phyloP scores from a whole-genome alignment of 805 yeast genomes.

The Sungouiella blattae region DNA sequence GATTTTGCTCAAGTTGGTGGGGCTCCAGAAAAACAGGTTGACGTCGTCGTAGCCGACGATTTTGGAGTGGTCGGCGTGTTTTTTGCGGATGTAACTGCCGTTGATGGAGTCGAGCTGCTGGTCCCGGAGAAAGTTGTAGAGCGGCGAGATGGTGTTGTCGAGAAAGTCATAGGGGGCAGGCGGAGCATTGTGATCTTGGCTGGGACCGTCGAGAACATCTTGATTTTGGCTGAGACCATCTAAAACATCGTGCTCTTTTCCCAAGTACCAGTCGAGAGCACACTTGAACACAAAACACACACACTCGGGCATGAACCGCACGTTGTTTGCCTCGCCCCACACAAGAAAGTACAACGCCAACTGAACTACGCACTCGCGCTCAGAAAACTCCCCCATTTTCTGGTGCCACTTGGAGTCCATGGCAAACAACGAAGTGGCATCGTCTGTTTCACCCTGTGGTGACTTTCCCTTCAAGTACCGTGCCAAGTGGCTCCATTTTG shows the following conservation, averaged over 20 bases:
- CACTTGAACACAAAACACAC: slow-evolving; percentile 32
- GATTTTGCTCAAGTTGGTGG: slow-evolving; percentile 31
- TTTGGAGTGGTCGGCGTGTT: slow-evolving; percentile 65
- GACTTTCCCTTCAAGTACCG: slow-evolving; percentile 5
- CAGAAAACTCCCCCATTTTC: slow-evolving; percentile 53
- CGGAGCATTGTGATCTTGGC: slow-evolving; percentile 1
- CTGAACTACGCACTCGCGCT: slow-evolving; percentile 60
- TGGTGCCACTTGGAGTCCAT: slow-evolving; percentile 58
- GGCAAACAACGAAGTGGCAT: slow-evolving; percentile 14
- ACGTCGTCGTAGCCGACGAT: slow-evolving; percentile 57
- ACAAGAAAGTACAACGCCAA: slow-evolving; percentile 58
- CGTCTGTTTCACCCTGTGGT: neutral
- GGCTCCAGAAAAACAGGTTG: slow-evolving; percentile 51
- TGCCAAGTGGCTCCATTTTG: slow-evolving; percentile 31
- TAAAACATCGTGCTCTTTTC: too few species aligned
- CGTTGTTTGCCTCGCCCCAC: slow-evolving; percentile 79
- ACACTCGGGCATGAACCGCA: slow-evolving; percentile 47
- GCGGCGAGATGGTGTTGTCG: slow-evolving; percentile 41
- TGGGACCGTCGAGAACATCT: neutral
- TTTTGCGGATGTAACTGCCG: slow-evolving; percentile 51
- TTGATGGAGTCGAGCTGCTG: slow-evolving; percentile 61
- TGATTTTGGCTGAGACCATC: too few species aligned
- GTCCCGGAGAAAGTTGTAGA: slow-evolving; percentile 57
- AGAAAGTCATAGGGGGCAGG: slow-evolving; percentile 24
- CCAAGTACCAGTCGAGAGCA: slow-evolving; percentile 20